Base-by-base conservation (phyloP, 805 yeast species). In the Kodamaea sagamina region DNA sequence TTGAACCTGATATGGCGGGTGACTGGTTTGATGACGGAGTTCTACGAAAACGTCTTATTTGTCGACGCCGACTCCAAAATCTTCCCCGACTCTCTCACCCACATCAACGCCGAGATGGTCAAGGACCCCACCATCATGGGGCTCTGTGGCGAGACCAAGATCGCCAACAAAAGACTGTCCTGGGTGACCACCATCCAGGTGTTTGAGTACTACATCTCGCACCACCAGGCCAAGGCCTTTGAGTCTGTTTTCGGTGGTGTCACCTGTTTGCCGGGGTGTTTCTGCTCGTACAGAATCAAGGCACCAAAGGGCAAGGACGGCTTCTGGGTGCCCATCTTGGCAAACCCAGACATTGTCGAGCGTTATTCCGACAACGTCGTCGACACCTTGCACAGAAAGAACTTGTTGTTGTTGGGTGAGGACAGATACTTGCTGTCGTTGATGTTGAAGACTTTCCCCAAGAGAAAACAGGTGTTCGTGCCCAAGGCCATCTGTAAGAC, bases 151-250 rank as follows among this genome's bases (percentile, higher is more conserved):
- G 97, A 89, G 61, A 89, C 97, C 0, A 89, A 87, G 62, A 89
- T 89, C 54, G 79, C 95, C 4, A 89, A 89, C 63, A 89, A 89
- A 61, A 61, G 75, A 2, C 82, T 78, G 47, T 78, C 89, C 10
- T 89, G 96, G 96, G 96, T 89, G 11, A 87, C 96, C 0, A 85
- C 87, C 28, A 89, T 89, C 57, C 97, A 89, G 68, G 97, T 89
- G 19, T 89, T 89, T 62, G 97, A 89, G 57, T 89, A 89, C 62
- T 89, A 83, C 64, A 86, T 89, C 49, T 89, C 96, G 4, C 97
- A 89, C 65, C 97, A 89, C 67, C 96, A 87, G 60, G 81, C 96
- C 1, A 89, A 89, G 63, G 96, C 96, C 0, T 89, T 89, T 63
- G 97, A 89, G 66, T 83, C 95, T n/a, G 90, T 86, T 1, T 89